Evolutionary conservation across 768 basidiomycete species (phyloP).

Genomic region (Mrakia hoshinonis): DNA sequence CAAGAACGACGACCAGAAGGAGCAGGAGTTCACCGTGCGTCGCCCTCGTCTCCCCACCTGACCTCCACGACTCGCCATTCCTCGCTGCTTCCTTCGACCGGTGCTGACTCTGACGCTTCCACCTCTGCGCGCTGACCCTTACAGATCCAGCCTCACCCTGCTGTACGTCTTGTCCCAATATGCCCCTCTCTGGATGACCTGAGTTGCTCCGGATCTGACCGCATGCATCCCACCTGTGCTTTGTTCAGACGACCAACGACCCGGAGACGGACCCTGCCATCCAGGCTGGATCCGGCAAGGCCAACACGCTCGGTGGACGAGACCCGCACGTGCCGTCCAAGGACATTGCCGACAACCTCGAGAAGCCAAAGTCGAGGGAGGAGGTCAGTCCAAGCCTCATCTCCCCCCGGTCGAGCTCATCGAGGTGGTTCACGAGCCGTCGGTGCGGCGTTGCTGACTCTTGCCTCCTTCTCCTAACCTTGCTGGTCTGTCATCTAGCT

Average conservation of each 20-base stretch:
- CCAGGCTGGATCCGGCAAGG: background rate
- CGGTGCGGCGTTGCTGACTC: background rate
- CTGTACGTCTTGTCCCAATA: conserved; percentile 19
- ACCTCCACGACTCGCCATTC: background rate
- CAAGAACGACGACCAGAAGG: conserved; percentile 23
- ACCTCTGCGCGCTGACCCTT: background rate
- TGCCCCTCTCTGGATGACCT: background rate
- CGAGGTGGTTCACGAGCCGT: background rate
- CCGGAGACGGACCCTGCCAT: conserved; percentile 26
- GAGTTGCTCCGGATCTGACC: no score
- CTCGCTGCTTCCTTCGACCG: background rate
- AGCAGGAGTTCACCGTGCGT: conserved; percentile 25
- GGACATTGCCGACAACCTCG: conserved; percentile 12
- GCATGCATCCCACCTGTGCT: background rate
- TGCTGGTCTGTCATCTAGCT: background rate
- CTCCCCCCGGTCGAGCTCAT: no score
- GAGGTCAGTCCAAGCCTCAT: conserved; percentile 14
- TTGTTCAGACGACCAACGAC: conserved; percentile 26
- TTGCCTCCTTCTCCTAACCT: background rate
- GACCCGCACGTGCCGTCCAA: conserved; percentile 24
- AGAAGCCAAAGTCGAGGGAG: conserved; percentile 26
- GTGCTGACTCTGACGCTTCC: background rate
- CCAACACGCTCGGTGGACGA: background rate
- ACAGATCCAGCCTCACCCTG: conserved; percentile 28
- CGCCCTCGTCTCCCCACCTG: background rate